Evolutionary conservation across 2,329 filamentous ascomycete genomes (phyloP), one percentile per base, ranked within the genome.

Genomic region (Blastomyces silverae): DNA sequence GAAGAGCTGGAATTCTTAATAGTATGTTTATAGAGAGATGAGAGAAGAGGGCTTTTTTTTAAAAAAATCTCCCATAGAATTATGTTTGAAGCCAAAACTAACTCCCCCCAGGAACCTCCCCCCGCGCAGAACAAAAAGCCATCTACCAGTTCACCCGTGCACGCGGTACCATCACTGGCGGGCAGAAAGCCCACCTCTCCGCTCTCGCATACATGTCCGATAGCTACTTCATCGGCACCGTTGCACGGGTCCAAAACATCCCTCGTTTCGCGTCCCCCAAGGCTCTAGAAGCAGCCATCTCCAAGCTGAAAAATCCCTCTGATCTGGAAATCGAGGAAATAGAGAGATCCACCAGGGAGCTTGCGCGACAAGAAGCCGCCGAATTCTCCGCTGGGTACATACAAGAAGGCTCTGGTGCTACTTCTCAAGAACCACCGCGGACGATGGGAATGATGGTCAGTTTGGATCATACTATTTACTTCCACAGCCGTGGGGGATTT

Each of bases 191-290:
- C 13, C 92, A 97, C 74, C 81, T 97, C 46, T 89, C 85, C 48
- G 94, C 94, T 10, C 82, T 99, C 67, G 93, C 93, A 31, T 99
- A 97, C 79, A 90, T 97, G 80, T 91, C 88, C 34, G 93, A 97
- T 78, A 89, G 85, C 73, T 94, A 90, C 79, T 97, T 99, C 78
- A 92, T 97, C 75, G 92, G 90, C 50, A 97, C 92, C 1, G 86
- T 97, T 8, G 82, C 88, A 37, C 86, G 91, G 25, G 87, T 92
- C 64, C 92, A 97, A 76, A 84, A 86, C 64, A 82, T 97, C 46
- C 92, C 89, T 84, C 83, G 90, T 17, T 91, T 90, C 74, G 85
- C 84, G 0, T 83, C 79, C 15, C 81, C 82, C 1, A 77, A 70
- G 3, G 77, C 78, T 61, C 73, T 81, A 31, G 71, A 79, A 69